Evolutionary conservation across 495 filamentous ascomycete species (phyloP), one percentile per base, ranked within the genome.

Genomic region (Aspergillus nidulans): DNA sequence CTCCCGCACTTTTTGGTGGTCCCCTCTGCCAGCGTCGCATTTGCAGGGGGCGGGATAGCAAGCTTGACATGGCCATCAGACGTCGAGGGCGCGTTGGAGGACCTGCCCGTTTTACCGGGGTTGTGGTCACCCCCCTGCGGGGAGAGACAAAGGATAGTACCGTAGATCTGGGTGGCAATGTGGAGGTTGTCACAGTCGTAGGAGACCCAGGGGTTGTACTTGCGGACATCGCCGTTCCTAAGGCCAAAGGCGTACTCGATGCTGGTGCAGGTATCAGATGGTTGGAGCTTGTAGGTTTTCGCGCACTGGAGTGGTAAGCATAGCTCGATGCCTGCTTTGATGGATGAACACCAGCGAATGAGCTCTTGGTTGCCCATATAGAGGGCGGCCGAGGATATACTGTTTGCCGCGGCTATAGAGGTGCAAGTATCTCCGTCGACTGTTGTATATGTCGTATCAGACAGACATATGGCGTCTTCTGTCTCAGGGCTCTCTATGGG

Each of bases 251-350:
- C 45, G 28, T 7, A 9, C n/a, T 48, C 45, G 49, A 71, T 64
- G 2, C 44, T 52, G n/a, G 53, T 30, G 51, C 63, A 71, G 12
- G 50, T 65, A 38, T 71, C 45, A 1, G 5, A 8, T 6, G 9
- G n/a, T 4, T 4, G 4, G 26, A 28, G 1, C 1, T 1, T 8
- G 16, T 32, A 20, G 15, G 10, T 15, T 19, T 1, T 34, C 4
- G 32, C 16, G 16, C 26, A 32, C 1, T 3, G 6, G 1, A 43
- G 41, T 2, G 41, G 41, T 18, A 43, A 4, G 21, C 41, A 43
- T 13, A 43, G 41, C 4, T 28, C 26, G 4, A 4, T 28, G 26
- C 9, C 9, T 9, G 26, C 4, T 9, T 4, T 9, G 26, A 28
- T 4, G 26, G 4, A 4, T 9, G 26, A 28, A 9, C 26, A 28